phyloP scores from a whole-genome alignment of 208 protist genomes.

The Wallacemonas rigidus region DNA sequence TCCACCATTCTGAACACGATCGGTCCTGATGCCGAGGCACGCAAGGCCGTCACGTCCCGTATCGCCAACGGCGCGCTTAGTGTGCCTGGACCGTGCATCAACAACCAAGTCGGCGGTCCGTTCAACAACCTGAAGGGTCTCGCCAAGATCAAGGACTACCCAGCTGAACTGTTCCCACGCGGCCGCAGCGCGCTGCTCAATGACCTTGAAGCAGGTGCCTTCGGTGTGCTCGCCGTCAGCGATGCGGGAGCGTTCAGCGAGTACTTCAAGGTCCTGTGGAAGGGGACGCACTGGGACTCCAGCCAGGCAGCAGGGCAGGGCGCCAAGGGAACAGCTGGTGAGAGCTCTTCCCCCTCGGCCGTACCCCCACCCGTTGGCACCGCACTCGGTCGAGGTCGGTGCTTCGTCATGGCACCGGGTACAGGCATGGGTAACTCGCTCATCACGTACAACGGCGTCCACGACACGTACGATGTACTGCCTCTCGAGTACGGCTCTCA shows the following conservation, averaged over 20 bases:
- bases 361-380: constrained; percentile 20
- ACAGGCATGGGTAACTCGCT: constrained; percentile 69
- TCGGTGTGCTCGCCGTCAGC: constrained; percentile 63
- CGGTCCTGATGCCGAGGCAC: constrained; percentile 21
- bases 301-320: constrained; percentile 21
- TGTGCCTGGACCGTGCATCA: constrained; percentile 60
- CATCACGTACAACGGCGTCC: constrained; percentile 49
- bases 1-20: constrained; percentile 35
- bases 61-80: constrained; percentile 51
- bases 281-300: constrained; percentile 52
- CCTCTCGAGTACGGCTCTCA: constrained; percentile 54
- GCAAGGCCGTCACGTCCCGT: constrained; percentile 31
- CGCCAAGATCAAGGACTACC: constrained; percentile 48
- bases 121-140: constrained; percentile 76
- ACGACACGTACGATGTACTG: constrained; percentile 41
- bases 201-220: constrained; percentile 66
- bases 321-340: background rate
- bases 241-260: constrained; percentile 39
- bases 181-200: constrained; percentile 63
- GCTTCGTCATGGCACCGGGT: constrained; percentile 59
- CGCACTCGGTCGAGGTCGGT: constrained; percentile 42
- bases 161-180: constrained; percentile 50
- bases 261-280: constrained; percentile 77
- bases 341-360: background rate
- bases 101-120: constrained; percentile 46